phyloP scores from a whole-genome alignment of 495 filamentous ascomycete genomes.

The Glutinoglossum americanum region DNA sequence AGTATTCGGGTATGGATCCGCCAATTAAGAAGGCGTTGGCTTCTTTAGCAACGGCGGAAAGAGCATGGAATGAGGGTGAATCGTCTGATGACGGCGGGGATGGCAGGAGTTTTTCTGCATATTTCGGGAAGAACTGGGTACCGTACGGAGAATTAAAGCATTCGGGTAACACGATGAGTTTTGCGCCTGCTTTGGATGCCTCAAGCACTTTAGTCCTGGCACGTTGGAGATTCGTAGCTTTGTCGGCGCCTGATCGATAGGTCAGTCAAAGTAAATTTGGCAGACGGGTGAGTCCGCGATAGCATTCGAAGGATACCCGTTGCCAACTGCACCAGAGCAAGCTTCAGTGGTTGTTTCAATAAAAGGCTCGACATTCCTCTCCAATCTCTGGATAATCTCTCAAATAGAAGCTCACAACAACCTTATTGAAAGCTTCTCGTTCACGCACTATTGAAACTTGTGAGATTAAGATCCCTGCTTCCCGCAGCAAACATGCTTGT shows the following conservation, averaged over 20 bases:
- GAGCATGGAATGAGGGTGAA: slow-evolving; percentile 65
- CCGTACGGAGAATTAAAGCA: slow-evolving; percentile 99
- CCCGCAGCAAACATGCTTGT: no score
- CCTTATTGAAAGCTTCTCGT: no score
- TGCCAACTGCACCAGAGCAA: slow-evolving; percentile 66
- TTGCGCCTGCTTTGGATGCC: slow-evolving; percentile 52
- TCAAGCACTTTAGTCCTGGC: slow-evolving; percentile 68
- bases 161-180: slow-evolving; percentile 52
- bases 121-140: slow-evolving; percentile 70
- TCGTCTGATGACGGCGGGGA: slow-evolving; percentile 48
- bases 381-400: no score
- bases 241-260: slow-evolving; percentile 41
- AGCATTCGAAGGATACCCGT: slow-evolving; percentile 33
- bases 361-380: slow-evolving; percentile 11
- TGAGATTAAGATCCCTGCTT: no score
- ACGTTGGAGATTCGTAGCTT: slow-evolving; percentile 59
- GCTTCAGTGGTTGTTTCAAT: slow-evolving; percentile 53
- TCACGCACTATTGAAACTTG: no score
- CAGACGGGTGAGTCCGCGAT: no score
- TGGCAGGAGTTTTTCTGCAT: slow-evolving; percentile 52
- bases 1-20: slow-evolving; percentile 78
- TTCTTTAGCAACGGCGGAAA: slow-evolving; percentile 56
- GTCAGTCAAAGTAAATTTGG: no score
- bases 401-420: no score
- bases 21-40: slow-evolving; percentile 62